Evolutionary conservation across 2,329 filamentous ascomycete genomes (phyloP), one percentile per base, ranked within the genome.

Genomic region (Trichoderma sp.): DNA sequence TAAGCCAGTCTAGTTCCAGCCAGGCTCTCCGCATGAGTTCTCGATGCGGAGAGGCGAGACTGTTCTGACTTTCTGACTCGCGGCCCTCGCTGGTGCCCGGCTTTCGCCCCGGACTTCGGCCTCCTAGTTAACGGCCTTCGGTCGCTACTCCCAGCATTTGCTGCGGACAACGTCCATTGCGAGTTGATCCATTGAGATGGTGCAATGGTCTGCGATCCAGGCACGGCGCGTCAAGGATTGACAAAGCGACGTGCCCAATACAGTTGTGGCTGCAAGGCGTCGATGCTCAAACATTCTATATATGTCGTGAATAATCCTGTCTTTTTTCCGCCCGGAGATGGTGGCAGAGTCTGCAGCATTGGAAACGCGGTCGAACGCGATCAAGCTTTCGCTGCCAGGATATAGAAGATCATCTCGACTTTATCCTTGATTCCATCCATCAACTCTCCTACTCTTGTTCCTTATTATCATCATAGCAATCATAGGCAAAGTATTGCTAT

Each of bases 261-360:
- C 67, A 62, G 57, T 51, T 36, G 57, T 62, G 67, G 67, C 67
- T 32, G 21, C 24, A 58, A 36, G 30, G 15, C 14, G 57, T 36
- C 30, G 39, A 70, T 70, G 28, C 24, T 62, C 39, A 53, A 62
- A 53, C 39, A 70, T 62, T 53, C 57, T 70, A 70, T 70, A 70
- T 70, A 62, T 70, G 67, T 70, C 43, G 67, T 62, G 57, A 62
- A 70, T 61, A 53, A 70, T 70, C 67, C 67, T 70, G 56, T 69
- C 56, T 14, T 62, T 53, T 53, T 32, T 28, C n/a, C 9, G 12
- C 9, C 36, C 39, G 57, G 67, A 47, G 67, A 53, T 62, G 67
- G 53, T 62, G 67, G 57, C 39, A 70, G 30, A 43, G 24, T 36
- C 57, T 51, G 67, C 21, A 53, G 56, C 67, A 62, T 70, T 9